phyloP scores from a whole-genome alignment of 2,329 filamentous ascomycete species.

The Salinomyces thailandicus region DNA sequence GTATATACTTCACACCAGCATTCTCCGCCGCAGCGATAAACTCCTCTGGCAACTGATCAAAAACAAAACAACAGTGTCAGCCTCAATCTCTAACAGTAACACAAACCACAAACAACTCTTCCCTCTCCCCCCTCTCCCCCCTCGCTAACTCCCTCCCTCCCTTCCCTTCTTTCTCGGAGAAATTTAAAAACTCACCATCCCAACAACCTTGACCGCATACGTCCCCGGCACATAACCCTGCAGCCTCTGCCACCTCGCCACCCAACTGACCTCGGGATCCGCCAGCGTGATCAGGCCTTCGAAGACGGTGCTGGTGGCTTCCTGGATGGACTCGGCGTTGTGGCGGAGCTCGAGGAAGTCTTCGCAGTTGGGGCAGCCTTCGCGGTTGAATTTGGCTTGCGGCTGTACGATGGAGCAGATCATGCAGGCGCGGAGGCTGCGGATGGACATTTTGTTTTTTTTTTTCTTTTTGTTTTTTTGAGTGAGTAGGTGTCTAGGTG shows the following conservation, averaged over 20 bases:
- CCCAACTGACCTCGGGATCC: constrained; percentile 79
- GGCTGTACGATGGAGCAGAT: constrained; percentile 93
- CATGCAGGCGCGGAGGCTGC: constrained; percentile 93
- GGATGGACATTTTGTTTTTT: constrained; percentile 43
- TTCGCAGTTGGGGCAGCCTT: constrained; percentile 96
- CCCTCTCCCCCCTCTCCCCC: not conserved
- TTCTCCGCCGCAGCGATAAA: constrained; percentile 46
- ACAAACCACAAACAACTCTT: no score
- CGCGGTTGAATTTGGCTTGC: constrained; percentile 64
- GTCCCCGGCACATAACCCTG: constrained; percentile 80
- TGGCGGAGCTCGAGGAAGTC: constrained; percentile 74
- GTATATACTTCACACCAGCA: constrained; percentile 51
- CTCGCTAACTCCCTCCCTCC: no score
- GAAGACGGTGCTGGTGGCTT: constrained; percentile 92
- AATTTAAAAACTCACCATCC: constrained; percentile 45
- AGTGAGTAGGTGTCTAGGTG: no score
- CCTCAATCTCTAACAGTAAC: no score
- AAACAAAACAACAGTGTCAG: constrained; percentile 9
- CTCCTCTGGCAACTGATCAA: constrained; percentile 44
- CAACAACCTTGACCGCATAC: constrained; percentile 91
- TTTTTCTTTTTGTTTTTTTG: not conserved
- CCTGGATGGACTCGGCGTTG: constrained; percentile 64
- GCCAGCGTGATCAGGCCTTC: constrained; percentile 81
- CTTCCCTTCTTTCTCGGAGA: not conserved
- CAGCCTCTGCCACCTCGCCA: constrained; percentile 90